These are phyloP conservation scores for Pleurotus tuoliensis DNA, from an alignment of 768 basidiomycete species.

Conservation along the genomic window DNA sequence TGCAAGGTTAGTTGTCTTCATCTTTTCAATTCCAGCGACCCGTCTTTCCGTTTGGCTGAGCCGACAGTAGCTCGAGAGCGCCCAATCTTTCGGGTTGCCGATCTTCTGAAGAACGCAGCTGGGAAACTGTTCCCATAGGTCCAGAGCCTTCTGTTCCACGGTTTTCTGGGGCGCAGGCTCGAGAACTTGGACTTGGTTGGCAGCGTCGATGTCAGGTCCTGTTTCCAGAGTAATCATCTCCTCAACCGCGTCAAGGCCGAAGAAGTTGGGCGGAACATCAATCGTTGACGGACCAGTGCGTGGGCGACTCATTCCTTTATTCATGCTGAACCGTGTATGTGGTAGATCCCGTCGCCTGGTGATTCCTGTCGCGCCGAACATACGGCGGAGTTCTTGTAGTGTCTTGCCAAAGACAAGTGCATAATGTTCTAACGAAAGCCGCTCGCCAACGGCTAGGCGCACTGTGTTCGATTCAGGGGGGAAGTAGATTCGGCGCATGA, in stretches of 20 bases:
- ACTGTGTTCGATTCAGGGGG: background rate
- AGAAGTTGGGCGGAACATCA: background rate
- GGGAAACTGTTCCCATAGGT: background rate
- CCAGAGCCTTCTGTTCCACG: background rate
- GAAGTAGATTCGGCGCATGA: background rate
- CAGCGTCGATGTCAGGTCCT: background rate
- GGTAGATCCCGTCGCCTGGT: background rate
- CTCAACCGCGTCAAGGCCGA: background rate
- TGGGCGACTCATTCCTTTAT: background rate
- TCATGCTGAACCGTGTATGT: background rate
- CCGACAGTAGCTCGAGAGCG: background rate
- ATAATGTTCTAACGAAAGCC: background rate
- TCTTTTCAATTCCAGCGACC: background rate
- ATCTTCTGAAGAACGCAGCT: background rate
- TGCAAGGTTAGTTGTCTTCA: background rate
- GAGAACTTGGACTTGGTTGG: background rate
- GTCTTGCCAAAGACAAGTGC: background rate
- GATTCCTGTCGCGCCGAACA: background rate
- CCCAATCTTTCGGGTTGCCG: background rate
- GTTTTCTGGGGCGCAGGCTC: no score
- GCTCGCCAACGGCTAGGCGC: background rate
- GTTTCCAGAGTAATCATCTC: background rate
- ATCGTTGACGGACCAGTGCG: background rate
- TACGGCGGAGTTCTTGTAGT: background rate
- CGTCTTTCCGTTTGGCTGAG: background rate